A percentile compares a stretch with the other conserved stretches of the same genome.
phyloP scores from a whole-genome alignment of 2,329 filamentous ascomycete species.

The Xylaria sp. region DNA sequence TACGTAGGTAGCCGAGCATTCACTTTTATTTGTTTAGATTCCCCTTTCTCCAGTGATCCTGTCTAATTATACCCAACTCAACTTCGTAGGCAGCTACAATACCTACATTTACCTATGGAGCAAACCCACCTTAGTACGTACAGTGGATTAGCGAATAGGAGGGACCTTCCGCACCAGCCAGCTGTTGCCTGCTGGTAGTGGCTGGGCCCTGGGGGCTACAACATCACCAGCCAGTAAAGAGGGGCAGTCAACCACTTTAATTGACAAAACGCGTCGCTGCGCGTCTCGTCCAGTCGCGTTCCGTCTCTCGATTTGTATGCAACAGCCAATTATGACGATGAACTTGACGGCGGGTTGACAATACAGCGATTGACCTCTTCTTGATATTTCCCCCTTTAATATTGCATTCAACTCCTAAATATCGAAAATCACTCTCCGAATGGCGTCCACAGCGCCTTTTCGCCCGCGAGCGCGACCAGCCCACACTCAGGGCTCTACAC shows the following conservation, averaged over 20 bases:
- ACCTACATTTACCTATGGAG: neutral
- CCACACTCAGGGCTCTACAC: constrained; percentile 85
- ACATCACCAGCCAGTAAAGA: constrained; percentile 3
- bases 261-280: constrained; percentile 25
- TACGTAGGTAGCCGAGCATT: constrained; percentile 9
- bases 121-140: too few species aligned
- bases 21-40: neutral
- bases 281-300: constrained; percentile 25
- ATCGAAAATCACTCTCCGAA: constrained; percentile 25
- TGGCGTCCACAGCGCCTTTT: constrained; percentile 49
- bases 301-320: constrained; percentile 5
- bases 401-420: too few species aligned
- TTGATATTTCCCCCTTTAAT: neutral
- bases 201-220: neutral
- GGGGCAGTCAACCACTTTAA: constrained; percentile 26
- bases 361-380: constrained; percentile 1
- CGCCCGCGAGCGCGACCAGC: constrained; percentile 69
- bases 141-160: too few species aligned
- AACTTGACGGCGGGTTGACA: neutral
- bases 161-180: too few species aligned
- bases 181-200: neutral
- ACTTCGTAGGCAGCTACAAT: neutral
- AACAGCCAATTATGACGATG: neutral
- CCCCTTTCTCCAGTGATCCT: neutral
- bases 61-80: neutral